A percentile compares a stretch with the other conserved stretches of the same genome.
These are phyloP conservation scores for Paracoccidioides lutzii DNA, from an alignment of 2,329 filamentous ascomycete genomes.

Conservation along the genomic window DNA sequence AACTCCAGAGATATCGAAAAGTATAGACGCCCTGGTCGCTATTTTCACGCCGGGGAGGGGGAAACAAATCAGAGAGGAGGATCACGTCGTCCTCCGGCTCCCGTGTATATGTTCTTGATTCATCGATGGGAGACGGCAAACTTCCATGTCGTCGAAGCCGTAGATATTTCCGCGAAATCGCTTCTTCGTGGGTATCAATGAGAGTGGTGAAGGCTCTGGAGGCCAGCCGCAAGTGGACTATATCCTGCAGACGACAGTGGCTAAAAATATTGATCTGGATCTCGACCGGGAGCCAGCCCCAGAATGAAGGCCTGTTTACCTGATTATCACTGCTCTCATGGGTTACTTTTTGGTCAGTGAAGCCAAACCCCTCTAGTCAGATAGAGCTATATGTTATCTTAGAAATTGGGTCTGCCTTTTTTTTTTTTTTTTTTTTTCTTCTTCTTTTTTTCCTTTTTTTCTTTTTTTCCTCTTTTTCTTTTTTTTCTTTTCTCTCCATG, in stretches of 20 bases:
- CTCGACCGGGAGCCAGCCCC: constrained; percentile 30
- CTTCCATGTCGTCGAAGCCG: constrained; percentile 30
- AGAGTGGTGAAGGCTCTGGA: constrained; percentile 27
- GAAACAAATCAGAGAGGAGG: constrained; percentile 32
- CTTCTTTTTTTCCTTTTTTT: too few species aligned
- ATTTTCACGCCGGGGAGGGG: constrained; percentile 24
- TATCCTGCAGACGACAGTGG: constrained; percentile 27
- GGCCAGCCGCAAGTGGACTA: constrained; percentile 26
- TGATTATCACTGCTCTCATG: neutral
- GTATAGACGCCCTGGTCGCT: constrained; percentile 25
- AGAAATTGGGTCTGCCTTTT: neutral
- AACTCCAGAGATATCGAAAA: constrained; percentile 27
- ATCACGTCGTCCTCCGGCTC: constrained; percentile 32
- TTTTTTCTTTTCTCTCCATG: neutral
- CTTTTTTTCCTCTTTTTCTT: too few species aligned
- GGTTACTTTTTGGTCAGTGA: neutral
- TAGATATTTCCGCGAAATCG: constrained; percentile 31
- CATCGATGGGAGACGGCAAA: constrained; percentile 27
- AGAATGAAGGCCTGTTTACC: constrained; percentile 18
- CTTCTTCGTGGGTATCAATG: constrained; percentile 26
- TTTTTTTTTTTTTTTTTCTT: too few species aligned
- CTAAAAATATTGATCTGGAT: constrained; percentile 31
- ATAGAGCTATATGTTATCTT: too few species aligned
- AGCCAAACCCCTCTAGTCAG: neutral
- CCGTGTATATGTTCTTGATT: constrained; percentile 26